phyloP scores from a whole-genome alignment of 371 early-diverging fungal genomes.

The Coemansia sp. region DNA sequence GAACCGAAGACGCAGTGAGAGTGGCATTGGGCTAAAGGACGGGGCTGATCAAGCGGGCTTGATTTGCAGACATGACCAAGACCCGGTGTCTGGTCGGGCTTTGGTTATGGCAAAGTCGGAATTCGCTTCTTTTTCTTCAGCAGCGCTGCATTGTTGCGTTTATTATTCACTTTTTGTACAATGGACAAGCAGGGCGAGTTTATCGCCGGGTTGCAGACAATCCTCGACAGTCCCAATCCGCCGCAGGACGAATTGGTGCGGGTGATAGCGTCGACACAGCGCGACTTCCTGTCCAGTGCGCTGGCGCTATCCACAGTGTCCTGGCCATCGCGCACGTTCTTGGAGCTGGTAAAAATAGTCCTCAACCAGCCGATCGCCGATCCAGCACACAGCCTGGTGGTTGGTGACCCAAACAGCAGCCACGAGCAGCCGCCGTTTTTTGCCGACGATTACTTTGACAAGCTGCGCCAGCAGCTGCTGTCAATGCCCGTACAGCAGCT shows the following conservation, averaged over 20 bases:
- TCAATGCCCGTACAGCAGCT: constrained; percentile 19
- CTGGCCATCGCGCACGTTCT: constrained; percentile 45
- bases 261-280: constrained; percentile 42
- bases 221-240: constrained; percentile 41
- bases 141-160: too few species aligned
- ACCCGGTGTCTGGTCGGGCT: too few species aligned
- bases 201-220: constrained; percentile 33
- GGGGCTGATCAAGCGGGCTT: too few species aligned
- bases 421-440: constrained; percentile 42
- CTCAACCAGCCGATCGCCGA: constrained; percentile 28
- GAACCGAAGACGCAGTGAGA: too few species aligned
- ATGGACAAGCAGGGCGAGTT: constrained; percentile 45
- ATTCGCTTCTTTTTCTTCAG: too few species aligned
- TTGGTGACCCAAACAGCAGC: constrained; percentile 21
- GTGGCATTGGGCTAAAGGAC: background rate
- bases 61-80: too few species aligned
- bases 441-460: constrained; percentile 35
- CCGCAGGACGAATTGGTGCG: constrained; percentile 41
- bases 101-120: too few species aligned
- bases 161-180: background rate
- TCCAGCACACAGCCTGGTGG: constrained; percentile 22
- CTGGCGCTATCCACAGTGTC: constrained; percentile 28
- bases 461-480: constrained; percentile 24
- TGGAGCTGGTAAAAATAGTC: constrained; percentile 46
- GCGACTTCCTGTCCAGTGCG: constrained; percentile 39